Evolutionary conservation across 768 basidiomycete species (phyloP).

Genomic region (Mycena capillaripes): DNA sequence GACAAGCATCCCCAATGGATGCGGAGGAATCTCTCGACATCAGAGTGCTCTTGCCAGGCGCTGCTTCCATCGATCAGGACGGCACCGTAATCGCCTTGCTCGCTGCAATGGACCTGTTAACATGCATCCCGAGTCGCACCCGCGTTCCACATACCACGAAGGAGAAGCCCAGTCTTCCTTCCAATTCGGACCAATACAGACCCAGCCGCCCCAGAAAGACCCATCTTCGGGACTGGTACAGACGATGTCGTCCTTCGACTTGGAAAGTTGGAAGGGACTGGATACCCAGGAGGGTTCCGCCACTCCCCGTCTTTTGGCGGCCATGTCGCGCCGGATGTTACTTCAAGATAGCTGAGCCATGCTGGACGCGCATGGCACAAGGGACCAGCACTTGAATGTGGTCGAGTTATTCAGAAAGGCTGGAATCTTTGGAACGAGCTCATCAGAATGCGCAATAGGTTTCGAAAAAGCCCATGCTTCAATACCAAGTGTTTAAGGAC

Average conservation of each 20-base stretch:
- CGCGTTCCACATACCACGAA: constrained; percentile 7
- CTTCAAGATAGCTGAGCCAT: constrained; percentile 7
- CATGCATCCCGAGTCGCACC: neutral
- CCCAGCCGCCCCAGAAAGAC: constrained; percentile 28
- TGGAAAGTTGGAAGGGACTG: too few species aligned
- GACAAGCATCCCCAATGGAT: constrained; percentile 33
- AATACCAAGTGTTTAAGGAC: too few species aligned
- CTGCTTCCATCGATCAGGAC: constrained; percentile 22
- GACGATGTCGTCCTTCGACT: constrained; percentile 25
- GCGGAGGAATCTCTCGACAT: neutral
- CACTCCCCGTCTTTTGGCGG: constrained; percentile 29
- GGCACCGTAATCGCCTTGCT: neutral
- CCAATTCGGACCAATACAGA: constrained; percentile 30
- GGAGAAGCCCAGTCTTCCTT: constrained; percentile 27
- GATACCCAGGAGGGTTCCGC: constrained; percentile 27
- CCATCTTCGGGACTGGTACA: constrained; percentile 29
- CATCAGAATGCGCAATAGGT: constrained; percentile 25
- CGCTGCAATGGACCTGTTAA: neutral
- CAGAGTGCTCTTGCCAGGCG: constrained; percentile 23
- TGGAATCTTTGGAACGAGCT: too few species aligned
- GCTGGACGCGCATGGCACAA: constrained; percentile 7
- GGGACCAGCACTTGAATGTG: constrained; percentile 17
- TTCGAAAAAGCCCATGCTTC: constrained; percentile 18
- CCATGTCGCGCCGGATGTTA: neutral
- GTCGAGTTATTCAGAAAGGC: neutral